Evolutionary conservation across 495 filamentous ascomycete genomes (phyloP).

Genomic region (Beverwykella pulmonaria): DNA sequence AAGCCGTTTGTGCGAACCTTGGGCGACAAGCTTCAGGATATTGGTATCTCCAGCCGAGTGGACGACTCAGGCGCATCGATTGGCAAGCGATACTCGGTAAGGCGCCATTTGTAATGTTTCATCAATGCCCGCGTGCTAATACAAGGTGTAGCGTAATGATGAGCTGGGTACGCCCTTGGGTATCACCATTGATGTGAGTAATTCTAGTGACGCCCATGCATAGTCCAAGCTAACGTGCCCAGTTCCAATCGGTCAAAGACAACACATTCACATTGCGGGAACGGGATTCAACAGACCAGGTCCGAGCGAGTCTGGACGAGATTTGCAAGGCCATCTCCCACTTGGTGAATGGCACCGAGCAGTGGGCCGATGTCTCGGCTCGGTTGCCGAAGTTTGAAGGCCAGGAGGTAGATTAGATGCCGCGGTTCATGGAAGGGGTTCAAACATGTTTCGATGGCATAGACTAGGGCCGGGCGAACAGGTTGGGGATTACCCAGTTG

Average conservation of each 20-base stretch:
- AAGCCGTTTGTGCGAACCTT: conserved; percentile 57
- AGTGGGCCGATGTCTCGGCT: conserved; percentile 63
- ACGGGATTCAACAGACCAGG: conserved; percentile 62
- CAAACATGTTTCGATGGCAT: conserved; percentile 23
- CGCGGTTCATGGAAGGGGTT: neutral
- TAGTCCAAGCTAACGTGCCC: conserved; percentile 47
- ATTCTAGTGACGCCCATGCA: conserved; percentile 57
- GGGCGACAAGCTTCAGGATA: conserved; percentile 59
- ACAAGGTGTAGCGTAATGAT: conserved; percentile 46
- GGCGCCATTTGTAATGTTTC: conserved; percentile 41
- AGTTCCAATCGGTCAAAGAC: conserved; percentile 72
- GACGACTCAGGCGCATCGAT: conserved; percentile 70
- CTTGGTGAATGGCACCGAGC: conserved; percentile 64
- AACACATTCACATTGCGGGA: conserved; percentile 69
- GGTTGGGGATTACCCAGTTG: conserved; percentile 3
- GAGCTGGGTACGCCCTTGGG: conserved; percentile 58
- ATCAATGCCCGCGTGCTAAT: conserved; percentile 54
- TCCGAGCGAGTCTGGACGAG: conserved; percentile 66
- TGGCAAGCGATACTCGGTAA: conserved; percentile 58
- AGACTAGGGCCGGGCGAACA: conserved; percentile 1
- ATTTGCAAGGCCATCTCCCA: conserved; percentile 64
- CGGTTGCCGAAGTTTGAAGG: conserved; percentile 68
- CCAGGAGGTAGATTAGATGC: conserved; percentile 63
- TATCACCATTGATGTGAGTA: conserved; percentile 66
- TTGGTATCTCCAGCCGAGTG: conserved; percentile 64